Evolutionary conservation across 176 grass and related monocot species (phyloP).

Genomic region (Musa itinerans): DNA sequence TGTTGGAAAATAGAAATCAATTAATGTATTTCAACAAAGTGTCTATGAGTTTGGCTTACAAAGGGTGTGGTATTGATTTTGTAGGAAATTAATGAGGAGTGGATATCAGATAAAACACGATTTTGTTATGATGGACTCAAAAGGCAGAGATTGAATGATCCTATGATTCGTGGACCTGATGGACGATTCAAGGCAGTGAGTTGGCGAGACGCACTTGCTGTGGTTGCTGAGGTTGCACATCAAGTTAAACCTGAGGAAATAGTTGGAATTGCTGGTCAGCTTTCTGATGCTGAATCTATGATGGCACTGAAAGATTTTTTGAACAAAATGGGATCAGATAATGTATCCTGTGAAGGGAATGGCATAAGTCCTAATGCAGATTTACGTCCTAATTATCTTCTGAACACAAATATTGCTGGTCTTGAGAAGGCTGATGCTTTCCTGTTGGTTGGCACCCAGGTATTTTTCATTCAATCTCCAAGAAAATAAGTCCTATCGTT

Average conservation of each 20-base stretch:
- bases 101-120: slow-evolving; percentile 98
- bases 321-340: slow-evolving; percentile 90
- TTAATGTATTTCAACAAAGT: too few relatives aligned
- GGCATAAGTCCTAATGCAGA: slow-evolving; percentile 70
- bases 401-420: slow-evolving; percentile 78
- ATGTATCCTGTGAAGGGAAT: slow-evolving; percentile 82
- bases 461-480: slow-evolving; percentile 20
- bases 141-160: slow-evolving; percentile 94
- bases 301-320: slow-evolving; percentile 96
- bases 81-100: slow-evolving; percentile 99
- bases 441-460: slow-evolving; percentile 96
- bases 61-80: background rate
- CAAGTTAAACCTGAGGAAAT: slow-evolving; percentile 88
- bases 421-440: slow-evolving; percentile 96
- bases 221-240: slow-evolving; percentile 77
- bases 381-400: slow-evolving; percentile 73
- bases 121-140: slow-evolving; percentile 97
- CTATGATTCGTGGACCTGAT: slow-evolving; percentile 95
- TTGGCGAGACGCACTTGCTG: slow-evolving; percentile 80
- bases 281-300: slow-evolving; percentile 98
- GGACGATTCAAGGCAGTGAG: slow-evolving; percentile 80
- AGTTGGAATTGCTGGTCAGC: slow-evolving; percentile 80
- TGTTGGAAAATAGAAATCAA: too few relatives aligned
- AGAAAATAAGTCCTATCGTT: background rate
- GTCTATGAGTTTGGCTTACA: too few relatives aligned